These are phyloP conservation scores for Eucalyptus urophylla DNA, from an alignment of 345 rosid species.

Conservation along the genomic window DNA sequence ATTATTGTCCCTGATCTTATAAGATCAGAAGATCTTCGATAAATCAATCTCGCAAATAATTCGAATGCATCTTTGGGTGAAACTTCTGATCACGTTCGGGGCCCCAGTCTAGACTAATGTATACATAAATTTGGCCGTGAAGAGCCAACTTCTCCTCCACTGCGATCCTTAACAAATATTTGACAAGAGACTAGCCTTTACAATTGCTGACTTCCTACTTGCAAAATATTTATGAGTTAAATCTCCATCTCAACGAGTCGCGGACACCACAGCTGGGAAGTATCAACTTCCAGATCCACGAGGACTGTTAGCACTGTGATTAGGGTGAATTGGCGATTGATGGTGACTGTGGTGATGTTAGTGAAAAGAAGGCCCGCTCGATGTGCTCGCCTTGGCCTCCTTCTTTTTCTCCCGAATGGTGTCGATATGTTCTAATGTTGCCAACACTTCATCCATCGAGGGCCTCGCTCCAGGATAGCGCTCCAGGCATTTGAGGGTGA, in stretches of 20 bases:
- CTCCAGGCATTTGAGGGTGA: slow-evolving; percentile 42
- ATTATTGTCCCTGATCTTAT: neutral
- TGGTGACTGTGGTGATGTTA: neutral
- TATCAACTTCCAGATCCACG: neutral
- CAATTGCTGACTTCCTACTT: neutral
- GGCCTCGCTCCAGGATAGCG: slow-evolving; percentile 55
- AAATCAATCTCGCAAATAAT: neutral
- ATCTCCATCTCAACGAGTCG: neutral
- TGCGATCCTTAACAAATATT: neutral
- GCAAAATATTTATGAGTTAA: neutral
- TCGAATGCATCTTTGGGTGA: neutral
- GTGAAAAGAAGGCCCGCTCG: neutral
- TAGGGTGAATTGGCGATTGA: neutral
- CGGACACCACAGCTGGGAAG: neutral
- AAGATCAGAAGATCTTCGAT: neutral
- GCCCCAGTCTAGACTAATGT: neutral
- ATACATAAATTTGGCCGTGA: neutral
- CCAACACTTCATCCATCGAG: slow-evolving; percentile 51
- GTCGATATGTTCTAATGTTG: slow-evolving; percentile 10
- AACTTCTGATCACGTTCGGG: neutral
- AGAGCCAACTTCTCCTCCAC: neutral
- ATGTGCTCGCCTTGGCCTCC: neutral
- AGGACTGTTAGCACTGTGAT: neutral
- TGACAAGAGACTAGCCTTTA: neutral
- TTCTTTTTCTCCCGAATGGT: neutral